Conservation (phyloP, 1,139 yeast genomes). For the Zygoascus sp. region DNA sequence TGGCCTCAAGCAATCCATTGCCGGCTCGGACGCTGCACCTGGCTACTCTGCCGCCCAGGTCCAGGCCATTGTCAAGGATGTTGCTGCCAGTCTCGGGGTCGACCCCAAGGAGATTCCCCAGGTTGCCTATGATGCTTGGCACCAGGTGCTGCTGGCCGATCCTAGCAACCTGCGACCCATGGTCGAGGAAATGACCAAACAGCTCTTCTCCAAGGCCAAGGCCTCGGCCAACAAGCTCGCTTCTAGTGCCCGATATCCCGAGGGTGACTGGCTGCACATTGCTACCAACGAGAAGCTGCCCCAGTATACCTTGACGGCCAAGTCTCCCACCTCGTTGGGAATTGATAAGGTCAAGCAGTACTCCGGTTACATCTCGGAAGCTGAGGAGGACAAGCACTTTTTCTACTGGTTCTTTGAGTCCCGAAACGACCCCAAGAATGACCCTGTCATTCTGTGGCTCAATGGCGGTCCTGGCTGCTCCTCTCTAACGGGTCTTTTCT, state of each 20-base stretch:
- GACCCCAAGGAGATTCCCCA: slow-evolving; percentile 27
- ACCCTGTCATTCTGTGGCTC: slow-evolving; percentile 83
- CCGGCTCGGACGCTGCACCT: neutral
- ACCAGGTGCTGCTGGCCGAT: slow-evolving; percentile 23
- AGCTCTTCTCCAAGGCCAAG: slow-evolving; percentile 6
- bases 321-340: slow-evolving; percentile 29
- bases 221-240: slow-evolving; percentile 6
- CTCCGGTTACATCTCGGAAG: slow-evolving; percentile 23
- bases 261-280: slow-evolving; percentile 26
- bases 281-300: slow-evolving; percentile 32
- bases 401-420: slow-evolving; percentile 87
- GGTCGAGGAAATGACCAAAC: slow-evolving; percentile 10
- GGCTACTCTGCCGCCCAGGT: neutral
- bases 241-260: slow-evolving; percentile 9
- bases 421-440: slow-evolving; percentile 80
- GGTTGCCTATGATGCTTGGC: slow-evolving; percentile 30
- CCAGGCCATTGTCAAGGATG: slow-evolving; percentile 9
- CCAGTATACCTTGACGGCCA: slow-evolving; percentile 32
- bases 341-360: slow-evolving; percentile 41
- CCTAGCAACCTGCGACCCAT: slow-evolving; percentile 14
- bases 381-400: slow-evolving; percentile 77
- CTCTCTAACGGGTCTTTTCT: slow-evolving; percentile 83
- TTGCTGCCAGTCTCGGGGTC: slow-evolving; percentile 28
- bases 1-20: neutral
- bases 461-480: slow-evolving; percentile 94